Conservation (phyloP, 2,329 filamentous ascomycete species). For the Helotiales sp. region DNA sequence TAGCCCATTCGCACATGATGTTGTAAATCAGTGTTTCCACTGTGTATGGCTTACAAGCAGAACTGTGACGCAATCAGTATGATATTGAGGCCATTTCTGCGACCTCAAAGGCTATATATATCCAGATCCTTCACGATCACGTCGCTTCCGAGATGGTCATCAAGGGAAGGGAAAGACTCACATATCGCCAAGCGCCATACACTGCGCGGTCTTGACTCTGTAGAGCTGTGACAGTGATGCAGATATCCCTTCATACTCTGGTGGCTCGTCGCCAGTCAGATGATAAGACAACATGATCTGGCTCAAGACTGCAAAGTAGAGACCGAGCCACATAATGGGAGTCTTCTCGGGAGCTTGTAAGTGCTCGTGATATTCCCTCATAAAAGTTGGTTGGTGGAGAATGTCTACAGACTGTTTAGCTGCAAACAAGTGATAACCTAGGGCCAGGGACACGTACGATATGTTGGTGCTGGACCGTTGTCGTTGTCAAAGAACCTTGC, state of each 20-base stretch:
- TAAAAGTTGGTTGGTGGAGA: conserved; percentile 80
- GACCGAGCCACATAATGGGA: conserved; percentile 72
- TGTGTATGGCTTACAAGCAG: conserved; percentile 69
- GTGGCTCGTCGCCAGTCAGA: conserved; percentile 71
- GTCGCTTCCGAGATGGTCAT: too few relatives aligned
- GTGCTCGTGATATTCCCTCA: conserved; percentile 46
- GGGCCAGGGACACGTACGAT: conserved; percentile 11
- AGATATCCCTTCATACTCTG: conserved; percentile 64
- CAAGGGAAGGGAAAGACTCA: background rate
- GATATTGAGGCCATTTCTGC: too few relatives aligned
- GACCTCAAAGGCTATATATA: too few relatives aligned
- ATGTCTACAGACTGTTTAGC: conserved; percentile 52
- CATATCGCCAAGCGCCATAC: conserved; percentile 67
- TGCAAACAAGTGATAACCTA: background rate
- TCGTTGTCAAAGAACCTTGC: conserved; percentile 84
- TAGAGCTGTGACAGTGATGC: conserved; percentile 61
- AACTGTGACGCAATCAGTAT: too few relatives aligned
- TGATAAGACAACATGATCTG: conserved; percentile 75
- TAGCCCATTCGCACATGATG: conserved; percentile 70
- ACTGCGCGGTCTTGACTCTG: conserved; percentile 71
- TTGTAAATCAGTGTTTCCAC: conserved; percentile 75
- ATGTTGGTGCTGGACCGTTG: conserved; percentile 55
- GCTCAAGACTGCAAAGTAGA: conserved; percentile 75
- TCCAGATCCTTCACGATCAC: too few relatives aligned
- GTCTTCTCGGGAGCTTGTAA: conserved; percentile 72